Conservation (phyloP, 176 grass and related monocot genomes). For the Phyllostachys edulis region DNA sequence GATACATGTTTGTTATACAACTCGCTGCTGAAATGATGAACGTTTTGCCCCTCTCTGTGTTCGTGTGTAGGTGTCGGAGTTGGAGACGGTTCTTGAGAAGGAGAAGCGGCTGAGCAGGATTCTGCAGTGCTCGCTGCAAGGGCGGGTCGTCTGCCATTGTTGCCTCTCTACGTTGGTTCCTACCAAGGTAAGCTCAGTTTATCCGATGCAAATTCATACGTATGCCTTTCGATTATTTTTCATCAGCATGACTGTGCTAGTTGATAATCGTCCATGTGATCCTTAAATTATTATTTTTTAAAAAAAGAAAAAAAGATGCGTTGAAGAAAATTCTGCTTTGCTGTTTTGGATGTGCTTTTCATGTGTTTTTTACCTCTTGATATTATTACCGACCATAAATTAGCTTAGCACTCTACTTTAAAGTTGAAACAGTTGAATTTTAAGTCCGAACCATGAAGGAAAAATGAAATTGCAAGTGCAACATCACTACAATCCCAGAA, state of each 20-base stretch:
- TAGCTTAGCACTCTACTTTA: not conserved
- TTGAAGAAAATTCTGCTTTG: not conserved
- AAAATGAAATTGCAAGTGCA: slow-evolving; percentile 8
- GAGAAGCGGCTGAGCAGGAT: slow-evolving; percentile 71
- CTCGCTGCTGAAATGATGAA: not conserved
- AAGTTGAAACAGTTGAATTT: not conserved
- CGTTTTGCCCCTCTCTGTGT: not conserved
- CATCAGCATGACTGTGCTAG: not conserved
- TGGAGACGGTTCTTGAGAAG: slow-evolving; percentile 65
- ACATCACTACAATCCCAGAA: not conserved
- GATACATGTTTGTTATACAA: not conserved
- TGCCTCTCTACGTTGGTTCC: slow-evolving; percentile 66
- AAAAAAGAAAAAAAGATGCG: no score
- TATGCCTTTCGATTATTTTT: no score
- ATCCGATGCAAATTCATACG: not conserved
- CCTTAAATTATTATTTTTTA: no score
- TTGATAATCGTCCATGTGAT: not conserved
- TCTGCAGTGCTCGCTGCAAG: slow-evolving; percentile 65
- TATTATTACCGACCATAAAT: not conserved
- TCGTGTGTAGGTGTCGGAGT: slow-evolving; percentile 50
- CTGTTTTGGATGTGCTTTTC: not conserved
- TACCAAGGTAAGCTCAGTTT: slow-evolving; percentile 42
- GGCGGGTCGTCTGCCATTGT: slow-evolving; percentile 61
- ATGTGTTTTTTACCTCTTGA: not conserved
- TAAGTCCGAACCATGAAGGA: not conserved